Evolutionary conservation across 495 filamentous ascomycete species (phyloP).

Genomic region (Chaetomium fimeti): DNA sequence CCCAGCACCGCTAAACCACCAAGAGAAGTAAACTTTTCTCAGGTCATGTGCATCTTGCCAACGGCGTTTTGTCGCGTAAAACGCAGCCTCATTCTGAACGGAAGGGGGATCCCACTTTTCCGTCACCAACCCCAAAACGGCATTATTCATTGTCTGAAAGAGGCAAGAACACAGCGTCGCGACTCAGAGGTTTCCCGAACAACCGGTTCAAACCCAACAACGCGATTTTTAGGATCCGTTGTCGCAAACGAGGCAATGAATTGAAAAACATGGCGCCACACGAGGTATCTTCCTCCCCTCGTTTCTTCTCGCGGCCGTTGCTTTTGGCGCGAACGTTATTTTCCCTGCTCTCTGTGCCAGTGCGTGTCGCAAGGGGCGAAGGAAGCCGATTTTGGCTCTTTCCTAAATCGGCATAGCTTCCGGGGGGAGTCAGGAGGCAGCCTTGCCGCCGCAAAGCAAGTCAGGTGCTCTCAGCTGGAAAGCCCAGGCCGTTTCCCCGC

Average conservation of each 20-base stretch:
- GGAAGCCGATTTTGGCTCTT: not conserved
- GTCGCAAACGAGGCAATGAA: not conserved
- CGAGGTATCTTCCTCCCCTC: no score
- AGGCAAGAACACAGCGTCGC: not conserved
- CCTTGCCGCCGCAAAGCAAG: slow-evolving; percentile 34
- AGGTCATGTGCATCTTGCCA: slow-evolving; percentile 31
- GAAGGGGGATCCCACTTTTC: slow-evolving; percentile 25
- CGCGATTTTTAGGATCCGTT: not conserved
- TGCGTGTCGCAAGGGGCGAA: not conserved
- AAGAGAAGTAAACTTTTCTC: slow-evolving; percentile 4
- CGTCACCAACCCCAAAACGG: slow-evolving; percentile 22
- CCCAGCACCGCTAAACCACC: slow-evolving; percentile 13
- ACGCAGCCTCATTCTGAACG: slow-evolving; percentile 19
- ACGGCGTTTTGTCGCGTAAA: slow-evolving; percentile 20
- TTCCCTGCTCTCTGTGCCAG: no score
- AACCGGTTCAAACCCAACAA: not conserved
- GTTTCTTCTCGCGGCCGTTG: not conserved
- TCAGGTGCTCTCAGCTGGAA: slow-evolving; percentile 33
- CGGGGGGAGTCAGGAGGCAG: slow-evolving; percentile 35
- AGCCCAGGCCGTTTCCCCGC: slow-evolving; percentile 34
- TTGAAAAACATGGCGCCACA: not conserved
- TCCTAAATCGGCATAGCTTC: slow-evolving; percentile 30
- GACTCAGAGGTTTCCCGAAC: not conserved
- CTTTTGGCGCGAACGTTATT: not conserved
- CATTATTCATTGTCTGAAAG: slow-evolving; percentile 22